phyloP scores from a whole-genome alignment of 768 basidiomycete species.

The Trametopsis cervina region DNA sequence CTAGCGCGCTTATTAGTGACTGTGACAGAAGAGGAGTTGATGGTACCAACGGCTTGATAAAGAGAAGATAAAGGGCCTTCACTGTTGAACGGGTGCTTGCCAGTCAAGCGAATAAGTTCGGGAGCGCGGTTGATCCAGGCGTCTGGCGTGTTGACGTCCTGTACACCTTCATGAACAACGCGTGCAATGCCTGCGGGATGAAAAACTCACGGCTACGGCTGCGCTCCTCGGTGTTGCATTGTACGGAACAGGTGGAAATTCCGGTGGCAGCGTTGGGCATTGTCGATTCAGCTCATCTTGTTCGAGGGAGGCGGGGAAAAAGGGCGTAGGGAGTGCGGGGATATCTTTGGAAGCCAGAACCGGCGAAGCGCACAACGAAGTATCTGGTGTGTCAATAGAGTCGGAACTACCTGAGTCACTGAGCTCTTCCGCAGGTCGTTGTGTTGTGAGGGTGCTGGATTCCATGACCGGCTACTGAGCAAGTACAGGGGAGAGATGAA shows the following conservation, averaged over 20 bases:
- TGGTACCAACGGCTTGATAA: conserved; percentile 29
- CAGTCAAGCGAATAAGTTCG: conserved; percentile 43
- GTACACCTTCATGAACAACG: too few relatives aligned
- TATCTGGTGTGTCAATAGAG: not conserved
- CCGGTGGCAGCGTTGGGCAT: conserved; percentile 17
- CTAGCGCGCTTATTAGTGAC: conserved; percentile 4
- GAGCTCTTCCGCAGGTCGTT: too few relatives aligned
- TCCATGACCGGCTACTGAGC: too few relatives aligned
- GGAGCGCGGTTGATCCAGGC: conserved; percentile 35
- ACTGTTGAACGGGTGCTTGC: conserved; percentile 56
- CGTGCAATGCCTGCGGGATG: too few relatives aligned
- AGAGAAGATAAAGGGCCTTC: conserved; percentile 42
- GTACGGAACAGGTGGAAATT: conserved; percentile 18
- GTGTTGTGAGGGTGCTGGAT: too few relatives aligned
- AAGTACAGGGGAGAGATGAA: too few relatives aligned
- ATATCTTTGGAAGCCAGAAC: not conserved
- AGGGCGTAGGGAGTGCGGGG: not conserved
- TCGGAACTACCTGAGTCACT: not conserved
- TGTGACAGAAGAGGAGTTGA: not conserved
- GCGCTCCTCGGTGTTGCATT: conserved; percentile 18
- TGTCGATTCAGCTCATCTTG: conserved; percentile 3
- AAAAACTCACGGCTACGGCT: conserved; percentile 22
- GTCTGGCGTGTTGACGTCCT: conserved; percentile 34
- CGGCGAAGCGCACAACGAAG: not conserved
- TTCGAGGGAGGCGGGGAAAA: conserved; percentile 4